Evolutionary conservation across 2,329 filamentous ascomycete genomes (phyloP), one percentile per base, ranked within the genome.

Genomic region (Cercospora citrullina): DNA sequence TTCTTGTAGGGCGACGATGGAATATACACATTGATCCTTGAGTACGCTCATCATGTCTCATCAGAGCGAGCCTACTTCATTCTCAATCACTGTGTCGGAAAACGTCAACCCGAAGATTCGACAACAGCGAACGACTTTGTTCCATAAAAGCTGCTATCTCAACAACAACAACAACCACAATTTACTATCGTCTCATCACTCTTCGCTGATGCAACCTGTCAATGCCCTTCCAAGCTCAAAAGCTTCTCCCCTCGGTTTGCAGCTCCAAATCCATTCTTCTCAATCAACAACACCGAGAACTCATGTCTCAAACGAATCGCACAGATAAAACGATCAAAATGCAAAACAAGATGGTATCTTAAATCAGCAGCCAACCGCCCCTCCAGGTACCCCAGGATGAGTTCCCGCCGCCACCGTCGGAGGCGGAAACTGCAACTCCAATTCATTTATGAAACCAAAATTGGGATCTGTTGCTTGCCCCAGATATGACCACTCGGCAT

Each of bases 381-480:
- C 10, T 7, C 48, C 23, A 55, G 48, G 48, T 26, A 55, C 12
- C 23, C 23, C 48, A 16, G 23, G 10, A 55, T 55, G 48, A 6
- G 45, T 23, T 23, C 18, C 18, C 45, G 45, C 45, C 45, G 45
- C 2, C 18, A 18, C 48, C 12, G 48, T 28, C 3, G 23, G 48
- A n/a, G 48, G 48, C 48, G 55, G 55, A 36, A 72, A 68, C 51
- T 72, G 70, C 62, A 70, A 63, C 51, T 69, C 60, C 55, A 72
- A 36, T 60, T 72, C 70, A 65, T 63, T 62, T 18, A 71, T 59
- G 30, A 70, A 71, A 14, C 70, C 70, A 63, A 72, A 71, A 51
- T 71, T 71, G 14, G 69, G 70, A 63, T 72, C 70, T 33, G 69
- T 71, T 5, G 65, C 65, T 39, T 71, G 65, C 9, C 67, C 69